phyloP scores from a whole-genome alignment of 2,329 filamentous ascomycete species.

The Cordyceps militaris region DNA sequence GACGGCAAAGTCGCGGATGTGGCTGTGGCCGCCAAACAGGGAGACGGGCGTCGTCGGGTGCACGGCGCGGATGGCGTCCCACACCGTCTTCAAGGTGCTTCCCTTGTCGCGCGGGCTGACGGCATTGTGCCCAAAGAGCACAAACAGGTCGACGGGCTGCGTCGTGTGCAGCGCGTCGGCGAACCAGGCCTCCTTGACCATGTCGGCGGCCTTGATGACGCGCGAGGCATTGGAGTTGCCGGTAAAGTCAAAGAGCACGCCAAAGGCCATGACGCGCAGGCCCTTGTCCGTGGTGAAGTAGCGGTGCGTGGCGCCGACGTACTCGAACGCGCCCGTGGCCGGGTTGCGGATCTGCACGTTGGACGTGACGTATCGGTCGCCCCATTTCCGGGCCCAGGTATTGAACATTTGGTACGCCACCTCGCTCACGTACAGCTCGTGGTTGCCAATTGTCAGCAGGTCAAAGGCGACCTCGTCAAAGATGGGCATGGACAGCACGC shows the following conservation, averaged over 20 bases:
- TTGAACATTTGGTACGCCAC: slow-evolving; percentile 56
- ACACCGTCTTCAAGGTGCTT: slow-evolving; percentile 40
- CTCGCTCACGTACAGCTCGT: slow-evolving; percentile 57
- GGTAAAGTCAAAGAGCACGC: slow-evolving; percentile 40
- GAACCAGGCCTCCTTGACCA: slow-evolving; percentile 55
- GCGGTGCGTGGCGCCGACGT: slow-evolving; percentile 36
- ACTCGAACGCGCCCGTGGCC: slow-evolving; percentile 32
- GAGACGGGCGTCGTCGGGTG: slow-evolving; percentile 54
- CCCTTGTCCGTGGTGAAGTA: slow-evolving; percentile 38
- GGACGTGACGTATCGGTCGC: slow-evolving; percentile 38
- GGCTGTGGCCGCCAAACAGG: slow-evolving; percentile 58
- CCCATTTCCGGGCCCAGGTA: slow-evolving; percentile 51
- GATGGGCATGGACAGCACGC: slow-evolving; percentile 42
- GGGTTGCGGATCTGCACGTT: slow-evolving; percentile 38
- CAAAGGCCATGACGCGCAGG: slow-evolving; percentile 38
- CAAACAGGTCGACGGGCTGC: slow-evolving; percentile 54
- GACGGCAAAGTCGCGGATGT: slow-evolving; percentile 58
- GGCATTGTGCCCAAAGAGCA: slow-evolving; percentile 59
- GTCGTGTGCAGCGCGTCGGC: slow-evolving; percentile 43
- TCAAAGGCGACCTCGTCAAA: slow-evolving; percentile 38
- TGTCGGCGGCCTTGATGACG: slow-evolving; percentile 46
- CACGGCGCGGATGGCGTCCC: slow-evolving; percentile 49
- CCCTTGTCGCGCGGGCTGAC: slow-evolving; percentile 36
- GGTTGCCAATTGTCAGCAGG: slow-evolving; percentile 45
- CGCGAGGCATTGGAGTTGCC: slow-evolving; percentile 56